Base-by-base conservation (phyloP, 805 yeast genomes). In the Kodamaea kakaduensis region DNA sequence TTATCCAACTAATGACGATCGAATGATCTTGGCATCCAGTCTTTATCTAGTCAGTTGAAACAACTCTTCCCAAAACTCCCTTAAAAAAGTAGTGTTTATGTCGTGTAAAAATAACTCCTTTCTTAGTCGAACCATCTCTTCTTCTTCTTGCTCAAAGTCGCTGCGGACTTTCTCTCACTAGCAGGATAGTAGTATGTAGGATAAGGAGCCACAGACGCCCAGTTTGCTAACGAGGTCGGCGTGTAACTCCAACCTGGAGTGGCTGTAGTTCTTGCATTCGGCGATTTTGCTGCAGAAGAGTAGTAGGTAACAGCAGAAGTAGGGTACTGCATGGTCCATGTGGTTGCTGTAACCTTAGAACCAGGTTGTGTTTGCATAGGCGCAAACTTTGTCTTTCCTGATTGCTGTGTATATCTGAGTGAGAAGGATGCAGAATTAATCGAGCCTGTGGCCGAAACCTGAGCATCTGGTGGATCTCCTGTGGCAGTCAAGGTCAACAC, bases 321-420 rank as follows among this genome's bases (percentile, higher is more conserved):
- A 12, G 90, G 78, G 55, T 60, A 80, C 45, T 77, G 67, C 46
- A 79, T 71, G 8, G 81, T 55, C 81, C 89, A 82, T 3, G 80
- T 59, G 7, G 81, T 69, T 24, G 67, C 75, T 0, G 95, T 84
- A 17, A 87, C 75, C 7, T 61, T 63, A 1, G 83, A 51, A 3
- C 81, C 84, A 5, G 98, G 97, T 60, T 87, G 96, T 40, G 69
- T 56, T 62, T 89, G 97, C 96, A 88, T 86, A 35, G 97, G 96
- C 1, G 97, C 97, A 58, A 62, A 85, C 48, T 89, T 74, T 7
- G 84, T 76, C 14, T 47, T 58, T 19, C 96, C 96, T 0, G 93
- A 81, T 63, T 90, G 97, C 48, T 48, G 44, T 3, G 85, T 73
- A 61, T 89, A 90, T 2, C 94, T 73, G 5, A 88, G 63, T 3